Percentiles rank a stretch among this genome's conserved stretches.
Evolutionary conservation across 345 rosid species (phyloP).

Genomic region (Conringia planisiliqua): DNA sequence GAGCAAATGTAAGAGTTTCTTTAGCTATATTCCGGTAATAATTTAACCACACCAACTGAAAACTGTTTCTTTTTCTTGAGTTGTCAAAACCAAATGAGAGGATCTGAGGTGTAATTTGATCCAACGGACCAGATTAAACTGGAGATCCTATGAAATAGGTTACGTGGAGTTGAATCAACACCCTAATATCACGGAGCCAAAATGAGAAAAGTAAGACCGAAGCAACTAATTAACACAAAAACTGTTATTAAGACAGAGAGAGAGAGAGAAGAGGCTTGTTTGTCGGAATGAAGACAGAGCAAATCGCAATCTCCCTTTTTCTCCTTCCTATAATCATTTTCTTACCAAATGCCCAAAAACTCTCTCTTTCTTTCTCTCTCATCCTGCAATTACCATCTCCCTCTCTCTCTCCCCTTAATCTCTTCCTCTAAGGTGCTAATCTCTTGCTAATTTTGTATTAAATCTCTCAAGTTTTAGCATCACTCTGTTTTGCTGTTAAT

Average conservation of each 20-base stretch:
- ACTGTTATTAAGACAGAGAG: constrained; percentile 16
- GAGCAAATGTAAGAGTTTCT: not conserved
- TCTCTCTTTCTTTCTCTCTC: not conserved
- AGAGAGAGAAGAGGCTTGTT: constrained; percentile 29
- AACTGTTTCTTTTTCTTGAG: not conserved
- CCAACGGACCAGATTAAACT: not conserved
- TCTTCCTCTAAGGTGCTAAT: constrained; percentile 26
- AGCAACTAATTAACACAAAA: constrained; percentile 24
- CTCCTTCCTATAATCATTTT: constrained; percentile 16
- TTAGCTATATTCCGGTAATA: not conserved
- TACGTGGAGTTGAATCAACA: constrained; percentile 25
- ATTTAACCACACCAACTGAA: not conserved
- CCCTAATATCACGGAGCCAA: constrained; percentile 26
- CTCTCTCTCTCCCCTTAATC: constrained; percentile 22
- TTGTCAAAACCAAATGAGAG: not conserved
- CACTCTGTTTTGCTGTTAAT: not conserved
- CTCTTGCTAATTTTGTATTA: constrained; percentile 5
- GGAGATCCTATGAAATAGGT: not conserved
- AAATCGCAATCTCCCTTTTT: constrained; percentile 12
- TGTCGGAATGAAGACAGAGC: constrained; percentile 30
- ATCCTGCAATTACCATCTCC: not conserved
- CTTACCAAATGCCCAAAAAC: not conserved
- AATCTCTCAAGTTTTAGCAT: constrained; percentile 9
- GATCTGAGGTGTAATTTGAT: not conserved
- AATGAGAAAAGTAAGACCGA: constrained; percentile 11